Conservation (phyloP, 2,329 filamentous ascomycete genomes). For the Zymoseptoria crescenta region DNA sequence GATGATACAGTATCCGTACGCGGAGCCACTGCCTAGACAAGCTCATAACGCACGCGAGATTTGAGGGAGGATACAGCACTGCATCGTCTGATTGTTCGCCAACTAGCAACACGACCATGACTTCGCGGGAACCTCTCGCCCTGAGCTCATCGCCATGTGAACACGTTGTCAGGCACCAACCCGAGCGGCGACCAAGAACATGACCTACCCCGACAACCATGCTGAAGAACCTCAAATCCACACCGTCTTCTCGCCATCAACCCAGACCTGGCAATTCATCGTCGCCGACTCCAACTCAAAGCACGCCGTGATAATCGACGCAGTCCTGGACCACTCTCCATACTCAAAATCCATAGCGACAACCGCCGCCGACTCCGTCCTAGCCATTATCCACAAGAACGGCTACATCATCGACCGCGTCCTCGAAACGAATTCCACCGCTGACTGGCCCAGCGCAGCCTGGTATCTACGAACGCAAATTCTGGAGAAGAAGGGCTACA, state of each 20-base stretch:
- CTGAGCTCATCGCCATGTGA: neutral
- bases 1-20: too few species aligned
- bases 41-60: too few species aligned
- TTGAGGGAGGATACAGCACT: too few species aligned
- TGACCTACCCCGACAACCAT: neutral
- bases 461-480: constrained; percentile 49
- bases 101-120: neutral
- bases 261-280: constrained; percentile 54
- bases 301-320: constrained; percentile 52
- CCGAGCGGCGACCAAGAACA: neutral
- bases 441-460: constrained; percentile 53
- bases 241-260: constrained; percentile 32
- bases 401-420: constrained; percentile 46
- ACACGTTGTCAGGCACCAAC: neutral
- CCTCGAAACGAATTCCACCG: constrained; percentile 56
- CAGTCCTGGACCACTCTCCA: constrained; percentile 52
- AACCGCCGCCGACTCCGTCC: constrained; percentile 44
- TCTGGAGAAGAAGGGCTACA: constrained; percentile 25
- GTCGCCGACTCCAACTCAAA: constrained; percentile 47
- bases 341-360: constrained; percentile 41
- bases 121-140: neutral
- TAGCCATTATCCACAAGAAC: constrained; percentile 38
- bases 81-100: too few species aligned
- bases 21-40: too few species aligned
- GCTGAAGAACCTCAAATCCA: constrained; percentile 21